Base-by-base conservation (phyloP, 768 basidiomycete genomes). In the Hirschioporus abietinus region DNA sequence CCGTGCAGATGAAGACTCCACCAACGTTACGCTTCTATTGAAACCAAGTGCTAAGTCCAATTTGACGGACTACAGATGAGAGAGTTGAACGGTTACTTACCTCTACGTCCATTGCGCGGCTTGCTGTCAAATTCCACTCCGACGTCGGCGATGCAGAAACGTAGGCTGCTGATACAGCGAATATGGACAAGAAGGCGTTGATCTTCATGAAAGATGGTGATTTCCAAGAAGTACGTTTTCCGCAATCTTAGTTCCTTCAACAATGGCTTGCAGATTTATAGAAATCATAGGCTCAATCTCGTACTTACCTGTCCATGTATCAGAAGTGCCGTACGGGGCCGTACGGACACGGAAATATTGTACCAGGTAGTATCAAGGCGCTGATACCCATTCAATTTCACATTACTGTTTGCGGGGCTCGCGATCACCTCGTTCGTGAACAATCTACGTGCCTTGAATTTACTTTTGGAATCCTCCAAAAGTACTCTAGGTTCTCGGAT, bases 1-100 rank as follows among this genome's bases (percentile, higher is more conserved):
- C 63, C 24, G 30, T 42, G 35, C 63, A 64, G 5, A 64, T 64
- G n/a, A 64, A 64, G 23, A 64, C 42, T 3, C 63, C 63, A 1
- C 63, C 63, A 2, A 35, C 23, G 35, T 5, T 18, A 35, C 35
- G 24, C 23, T 20, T 42, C 63, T 64, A 26, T 18, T 1, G 17
- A 1, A 25, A 26, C 2, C 10, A 42, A 52, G 12, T 52, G 42
- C 12, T 52, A 2, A 20, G 42, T 52, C 12, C 1, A 20, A 52
- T 2, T 52, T 15, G 42, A 12, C 2, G 6, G 42, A 52, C 42
- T 15, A 6, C 12, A 52, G 42, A 52, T 3, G 42, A 52, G 12
- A 20, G 42, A 52, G 20, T 3, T 20, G 42, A 3, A 3, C 42
- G 12, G 15, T 15, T 52, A 15, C 6, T 52, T 52, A 52, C 42